phyloP scores from a whole-genome alignment of 169 alveolate genomes.

The Plasmodium sp. region DNA sequence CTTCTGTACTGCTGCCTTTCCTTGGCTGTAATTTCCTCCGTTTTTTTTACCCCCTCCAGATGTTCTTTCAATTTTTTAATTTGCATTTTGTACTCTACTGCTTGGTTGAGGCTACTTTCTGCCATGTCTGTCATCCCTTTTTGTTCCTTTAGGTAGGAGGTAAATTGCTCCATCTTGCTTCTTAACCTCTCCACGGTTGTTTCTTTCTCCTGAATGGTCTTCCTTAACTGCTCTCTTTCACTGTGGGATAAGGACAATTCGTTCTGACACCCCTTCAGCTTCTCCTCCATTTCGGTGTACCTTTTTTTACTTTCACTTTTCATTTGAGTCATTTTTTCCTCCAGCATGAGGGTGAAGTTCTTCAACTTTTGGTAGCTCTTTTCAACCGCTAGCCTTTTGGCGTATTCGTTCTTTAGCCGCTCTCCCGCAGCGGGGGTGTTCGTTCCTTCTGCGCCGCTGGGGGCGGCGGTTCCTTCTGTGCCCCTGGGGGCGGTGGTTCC shows the following conservation, averaged over 20 bases:
- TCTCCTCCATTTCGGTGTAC: conserved; percentile 15
- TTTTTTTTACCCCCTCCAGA: conserved; percentile 38
- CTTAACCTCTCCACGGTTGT: background rate
- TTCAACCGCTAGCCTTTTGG: conserved; percentile 20
- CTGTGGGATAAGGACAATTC: background rate
- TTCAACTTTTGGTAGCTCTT: conserved; percentile 58
- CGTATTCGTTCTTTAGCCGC: conserved; percentile 9
- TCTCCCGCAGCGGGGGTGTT: background rate
- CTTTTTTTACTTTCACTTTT: conserved; percentile 27
- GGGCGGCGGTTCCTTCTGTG: background rate
- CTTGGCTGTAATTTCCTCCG: conserved; percentile 51
- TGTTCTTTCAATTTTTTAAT: conserved; percentile 46
- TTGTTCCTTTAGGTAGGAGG: conserved; percentile 8
- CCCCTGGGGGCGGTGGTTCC: background rate
- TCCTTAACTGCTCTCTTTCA: conserved; percentile 30
- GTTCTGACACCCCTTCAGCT: conserved; percentile 7
- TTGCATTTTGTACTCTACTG: conserved; percentile 25
- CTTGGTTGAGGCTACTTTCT: conserved; percentile 24
- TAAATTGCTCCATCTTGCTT: conserved; percentile 36
- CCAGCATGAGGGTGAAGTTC: conserved; percentile 45
- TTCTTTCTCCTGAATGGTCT: conserved; percentile 27
- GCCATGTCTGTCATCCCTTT: background rate
- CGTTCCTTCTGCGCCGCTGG: background rate
- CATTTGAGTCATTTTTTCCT: conserved; percentile 21
- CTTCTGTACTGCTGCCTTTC: conserved; percentile 74